These are phyloP conservation scores for Cordyceps farinosa DNA, from an alignment of 2,329 filamentous ascomycete species.

Conservation along the genomic window DNA sequence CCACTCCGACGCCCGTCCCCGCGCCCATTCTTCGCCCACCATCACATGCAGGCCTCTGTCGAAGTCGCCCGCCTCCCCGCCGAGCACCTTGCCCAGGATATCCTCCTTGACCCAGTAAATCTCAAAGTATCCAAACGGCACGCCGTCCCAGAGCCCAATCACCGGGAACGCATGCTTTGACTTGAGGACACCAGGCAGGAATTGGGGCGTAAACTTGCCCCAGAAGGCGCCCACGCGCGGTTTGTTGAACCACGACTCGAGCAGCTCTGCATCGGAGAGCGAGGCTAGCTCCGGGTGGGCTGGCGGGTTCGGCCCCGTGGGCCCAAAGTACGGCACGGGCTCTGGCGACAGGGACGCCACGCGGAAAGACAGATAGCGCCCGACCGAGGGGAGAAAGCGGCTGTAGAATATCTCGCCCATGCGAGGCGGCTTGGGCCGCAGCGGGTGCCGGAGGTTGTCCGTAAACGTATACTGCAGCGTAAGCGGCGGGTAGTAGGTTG, in stretches of 20 bases:
- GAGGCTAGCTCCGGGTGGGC: constrained; percentile 39
- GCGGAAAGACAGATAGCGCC: constrained; percentile 84
- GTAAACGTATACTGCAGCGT: constrained; percentile 79
- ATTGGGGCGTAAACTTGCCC: constrained; percentile 64
- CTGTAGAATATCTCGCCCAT: constrained; percentile 92
- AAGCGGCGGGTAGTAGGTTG: constrained; percentile 84
- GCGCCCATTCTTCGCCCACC: constrained; percentile 87
- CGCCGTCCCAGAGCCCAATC: constrained; percentile 90
- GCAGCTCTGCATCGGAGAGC: constrained; percentile 53
- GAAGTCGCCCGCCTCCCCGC: constrained; percentile 67
- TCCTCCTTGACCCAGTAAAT: constrained; percentile 99
- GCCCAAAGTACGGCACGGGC: constrained; percentile 62
- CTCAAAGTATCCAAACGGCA: constrained; percentile 96
- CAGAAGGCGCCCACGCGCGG: constrained; percentile 82
- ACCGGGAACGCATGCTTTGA: constrained; percentile 80
- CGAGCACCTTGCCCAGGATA: constrained; percentile 64
- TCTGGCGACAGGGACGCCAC: constrained; percentile 68
- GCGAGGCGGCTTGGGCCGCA: constrained; percentile 81
- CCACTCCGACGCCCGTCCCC: constrained; percentile 80
- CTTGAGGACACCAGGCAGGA: constrained; percentile 63
- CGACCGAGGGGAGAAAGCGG: constrained; percentile 76
- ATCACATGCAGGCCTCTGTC: constrained; percentile 87
- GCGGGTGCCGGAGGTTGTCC: constrained; percentile 75
- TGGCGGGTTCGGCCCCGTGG: constrained; percentile 41
- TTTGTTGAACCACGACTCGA: constrained; percentile 86